These are phyloP conservation scores for Emergomyces pasteurianus DNA, from an alignment of 2,329 filamentous ascomycete genomes.

Conservation along the genomic window DNA sequence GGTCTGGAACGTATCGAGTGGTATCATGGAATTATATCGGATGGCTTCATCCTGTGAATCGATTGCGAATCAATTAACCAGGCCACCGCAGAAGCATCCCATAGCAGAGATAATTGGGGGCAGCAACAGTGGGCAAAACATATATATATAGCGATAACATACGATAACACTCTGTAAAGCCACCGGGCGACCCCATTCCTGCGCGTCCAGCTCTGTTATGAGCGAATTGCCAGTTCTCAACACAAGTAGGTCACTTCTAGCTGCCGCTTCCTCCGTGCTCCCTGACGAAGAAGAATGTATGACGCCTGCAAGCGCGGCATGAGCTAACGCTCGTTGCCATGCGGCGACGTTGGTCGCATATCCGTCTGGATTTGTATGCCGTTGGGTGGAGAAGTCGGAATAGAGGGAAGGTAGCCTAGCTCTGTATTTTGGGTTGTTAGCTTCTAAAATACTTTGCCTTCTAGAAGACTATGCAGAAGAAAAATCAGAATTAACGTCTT, in stretches of 20 bases:
- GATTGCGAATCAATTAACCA: neutral
- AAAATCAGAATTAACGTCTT: neutral
- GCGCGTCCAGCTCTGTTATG: constrained; percentile 57
- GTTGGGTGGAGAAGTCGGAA: constrained; percentile 69
- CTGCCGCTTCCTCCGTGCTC: neutral
- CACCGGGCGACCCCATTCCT: constrained; percentile 68
- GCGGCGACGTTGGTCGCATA: constrained; percentile 68
- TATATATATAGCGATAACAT: constrained; percentile 13
- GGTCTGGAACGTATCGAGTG: constrained; percentile 54
- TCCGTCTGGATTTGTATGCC: constrained; percentile 69
- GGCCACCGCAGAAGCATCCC: neutral
- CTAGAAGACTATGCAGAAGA: constrained; percentile 50
- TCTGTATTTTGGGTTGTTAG: constrained; percentile 33
- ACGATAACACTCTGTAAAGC: constrained; percentile 66
- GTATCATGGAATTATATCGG: constrained; percentile 55
- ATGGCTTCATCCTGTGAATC: constrained; percentile 52
- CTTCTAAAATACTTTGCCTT: neutral
- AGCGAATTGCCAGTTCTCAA: constrained; percentile 50
- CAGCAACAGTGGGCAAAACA: neutral
- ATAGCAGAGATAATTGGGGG: neutral
- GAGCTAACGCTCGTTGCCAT: constrained; percentile 64
- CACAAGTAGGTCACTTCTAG: constrained; percentile 37
- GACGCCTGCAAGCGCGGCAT: constrained; percentile 53
- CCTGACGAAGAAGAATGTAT: constrained; percentile 31
- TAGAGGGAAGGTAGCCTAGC: constrained; percentile 74